A percentile compares a stretch with the other conserved stretches of the same genome.
These are phyloP conservation scores for Mycena rosella DNA, from an alignment of 768 basidiomycete genomes.

Conservation along the genomic window DNA sequence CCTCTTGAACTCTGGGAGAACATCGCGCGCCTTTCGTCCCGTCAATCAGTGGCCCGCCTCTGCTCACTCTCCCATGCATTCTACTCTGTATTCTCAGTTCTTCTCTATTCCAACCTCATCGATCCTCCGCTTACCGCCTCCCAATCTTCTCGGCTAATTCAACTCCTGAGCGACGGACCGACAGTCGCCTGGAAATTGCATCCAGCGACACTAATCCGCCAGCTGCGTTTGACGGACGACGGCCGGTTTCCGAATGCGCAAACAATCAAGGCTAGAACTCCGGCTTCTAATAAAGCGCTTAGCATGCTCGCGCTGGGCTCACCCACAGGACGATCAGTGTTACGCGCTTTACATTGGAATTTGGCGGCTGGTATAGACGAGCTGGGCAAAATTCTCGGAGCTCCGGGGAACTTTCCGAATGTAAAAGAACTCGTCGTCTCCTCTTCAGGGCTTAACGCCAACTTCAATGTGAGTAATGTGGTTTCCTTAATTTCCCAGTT, in stretches of 20 bases:
- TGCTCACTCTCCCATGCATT: constrained; percentile 24
- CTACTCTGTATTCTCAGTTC: background rate
- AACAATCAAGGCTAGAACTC: too few species aligned
- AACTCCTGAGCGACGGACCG: background rate
- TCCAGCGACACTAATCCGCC: background rate
- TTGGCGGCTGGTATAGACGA: constrained; percentile 6
- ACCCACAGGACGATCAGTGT: background rate
- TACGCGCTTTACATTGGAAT: constrained; percentile 19
- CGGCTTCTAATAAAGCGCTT: background rate
- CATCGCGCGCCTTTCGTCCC: constrained; percentile 12
- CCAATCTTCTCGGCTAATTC: constrained; percentile 14
- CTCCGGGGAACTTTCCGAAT: constrained; percentile 5
- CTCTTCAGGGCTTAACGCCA: background rate
- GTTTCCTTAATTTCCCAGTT: background rate
- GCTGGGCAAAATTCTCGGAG: constrained; percentile 1
- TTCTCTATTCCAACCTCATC: constrained; percentile 15
- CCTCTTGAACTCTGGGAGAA: constrained; percentile 19
- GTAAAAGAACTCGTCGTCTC: constrained; percentile 9
- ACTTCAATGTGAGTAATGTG: constrained; percentile 8
- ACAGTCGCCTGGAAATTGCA: background rate
- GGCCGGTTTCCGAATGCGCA: too few species aligned
- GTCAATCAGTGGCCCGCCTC: constrained; percentile 22
- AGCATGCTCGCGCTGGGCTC: background rate
- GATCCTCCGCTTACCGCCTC: background rate
- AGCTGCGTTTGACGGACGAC: background rate